Evolutionary conservation across 495 filamentous ascomycete species (phyloP).

Genomic region (Penicillium verhagenii): DNA sequence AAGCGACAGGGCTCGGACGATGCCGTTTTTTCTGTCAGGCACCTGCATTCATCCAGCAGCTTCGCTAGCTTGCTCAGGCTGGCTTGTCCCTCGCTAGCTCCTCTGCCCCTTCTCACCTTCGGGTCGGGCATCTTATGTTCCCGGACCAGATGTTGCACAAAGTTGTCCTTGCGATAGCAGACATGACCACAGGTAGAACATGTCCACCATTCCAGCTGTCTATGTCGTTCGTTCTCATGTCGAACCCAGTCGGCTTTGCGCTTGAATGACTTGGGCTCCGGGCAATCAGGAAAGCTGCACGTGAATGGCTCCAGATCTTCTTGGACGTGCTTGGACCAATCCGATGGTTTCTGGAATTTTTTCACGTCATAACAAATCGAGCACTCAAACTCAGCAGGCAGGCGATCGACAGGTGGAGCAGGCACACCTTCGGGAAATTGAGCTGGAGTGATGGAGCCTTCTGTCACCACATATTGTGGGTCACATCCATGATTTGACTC

Average conservation of each 20-base stretch:
- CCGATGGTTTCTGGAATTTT: conserved; percentile 90
- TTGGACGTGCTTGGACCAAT: conserved; percentile 98
- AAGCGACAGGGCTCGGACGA: conserved; percentile 87
- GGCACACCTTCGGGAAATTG: conserved; percentile 82
- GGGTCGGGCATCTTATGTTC: conserved; percentile 90
- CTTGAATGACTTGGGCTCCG: conserved; percentile 92
- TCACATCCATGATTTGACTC: conserved; percentile 59
- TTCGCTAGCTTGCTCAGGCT: conserved; percentile 63
- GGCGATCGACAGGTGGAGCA: conserved; percentile 70
- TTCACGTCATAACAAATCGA: conserved; percentile 87
- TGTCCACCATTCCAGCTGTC: conserved; percentile 90
- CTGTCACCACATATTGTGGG: conserved; percentile 58
- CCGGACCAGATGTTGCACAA: conserved; percentile 89
- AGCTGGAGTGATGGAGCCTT: conserved; percentile 64
- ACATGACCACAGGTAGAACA: conserved; percentile 80
- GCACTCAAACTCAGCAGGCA: conserved; percentile 93
- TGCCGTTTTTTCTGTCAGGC: conserved; percentile 63
- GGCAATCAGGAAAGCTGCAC: conserved; percentile 84
- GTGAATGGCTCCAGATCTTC: conserved; percentile 96
- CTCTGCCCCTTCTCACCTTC: conserved; percentile 48
- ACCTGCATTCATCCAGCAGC: conserved; percentile 76
- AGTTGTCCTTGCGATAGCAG: conserved; percentile 93
- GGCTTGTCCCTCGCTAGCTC: conserved; percentile 30
- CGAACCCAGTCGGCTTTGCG: conserved; percentile 97
- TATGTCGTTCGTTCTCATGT: conserved; percentile 91